Percentiles rank a stretch among this genome's conserved stretches.
Evolutionary conservation across 2,329 filamentous ascomycete genomes (phyloP).

Genomic region (Alternaria triticina): DNA sequence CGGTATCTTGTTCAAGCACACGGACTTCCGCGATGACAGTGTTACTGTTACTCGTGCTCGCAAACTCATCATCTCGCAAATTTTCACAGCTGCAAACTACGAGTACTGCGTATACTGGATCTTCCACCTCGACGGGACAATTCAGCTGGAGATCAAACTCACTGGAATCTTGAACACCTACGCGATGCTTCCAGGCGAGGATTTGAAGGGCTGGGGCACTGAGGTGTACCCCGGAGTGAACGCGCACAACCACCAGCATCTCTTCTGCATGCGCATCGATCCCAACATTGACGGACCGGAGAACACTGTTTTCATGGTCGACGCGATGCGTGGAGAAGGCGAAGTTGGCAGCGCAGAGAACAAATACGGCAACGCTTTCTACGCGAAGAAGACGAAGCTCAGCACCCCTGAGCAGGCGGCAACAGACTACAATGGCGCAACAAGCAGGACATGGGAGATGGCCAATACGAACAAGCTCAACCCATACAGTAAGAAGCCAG

Average conservation of each 20-base stretch:
- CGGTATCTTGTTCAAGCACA: slow-evolving; percentile 93
- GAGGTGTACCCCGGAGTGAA: slow-evolving; percentile 92
- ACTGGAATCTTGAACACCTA: slow-evolving; percentile 95
- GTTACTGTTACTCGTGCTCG: slow-evolving; percentile 84
- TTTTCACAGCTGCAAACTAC: slow-evolving; percentile 96
- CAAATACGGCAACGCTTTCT: slow-evolving; percentile 89
- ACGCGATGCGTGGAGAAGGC: slow-evolving; percentile 73
- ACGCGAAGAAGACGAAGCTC: slow-evolving; percentile 81
- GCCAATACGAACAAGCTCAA: slow-evolving; percentile 84
- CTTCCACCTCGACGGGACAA: slow-evolving; percentile 89
- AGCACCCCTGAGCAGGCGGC: slow-evolving; percentile 70
- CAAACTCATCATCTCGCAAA: slow-evolving; percentile 86
- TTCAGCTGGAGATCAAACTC: slow-evolving; percentile 88
- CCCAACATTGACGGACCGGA: slow-evolving; percentile 83
- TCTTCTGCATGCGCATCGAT: slow-evolving; percentile 90
- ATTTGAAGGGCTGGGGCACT: slow-evolving; percentile 86
- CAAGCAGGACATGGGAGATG: slow-evolving; percentile 88
- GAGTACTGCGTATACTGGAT: slow-evolving; percentile 91
- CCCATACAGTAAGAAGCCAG: slow-evolving; percentile 82
- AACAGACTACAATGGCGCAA: slow-evolving; percentile 82
- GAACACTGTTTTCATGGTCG: slow-evolving; percentile 86
- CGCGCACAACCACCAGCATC: slow-evolving; percentile 93
- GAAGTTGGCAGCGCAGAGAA: slow-evolving; percentile 83
- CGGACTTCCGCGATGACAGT: slow-evolving; percentile 89
- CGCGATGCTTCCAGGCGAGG: slow-evolving; percentile 77